Evolutionary conservation across 2,329 filamentous ascomycete genomes (phyloP).

Genomic region (Shiraia sp.): DNA sequence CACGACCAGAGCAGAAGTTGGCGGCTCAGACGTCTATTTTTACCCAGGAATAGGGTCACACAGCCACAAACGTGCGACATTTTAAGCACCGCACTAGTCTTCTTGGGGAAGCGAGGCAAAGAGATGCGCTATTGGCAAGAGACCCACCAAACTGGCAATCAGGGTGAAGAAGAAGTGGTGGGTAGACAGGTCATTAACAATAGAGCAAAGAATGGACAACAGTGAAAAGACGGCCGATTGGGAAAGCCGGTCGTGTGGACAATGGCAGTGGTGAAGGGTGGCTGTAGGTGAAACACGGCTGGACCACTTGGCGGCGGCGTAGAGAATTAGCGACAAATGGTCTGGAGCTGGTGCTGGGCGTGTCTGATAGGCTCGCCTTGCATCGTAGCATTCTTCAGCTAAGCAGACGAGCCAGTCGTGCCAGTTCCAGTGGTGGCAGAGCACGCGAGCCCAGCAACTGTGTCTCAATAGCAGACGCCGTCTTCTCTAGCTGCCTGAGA

Average conservation of each 20-base stretch:
- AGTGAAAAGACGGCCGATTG: too few relatives aligned
- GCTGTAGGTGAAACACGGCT: too few relatives aligned
- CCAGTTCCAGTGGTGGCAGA: too few relatives aligned
- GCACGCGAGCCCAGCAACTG: constrained; percentile 8
- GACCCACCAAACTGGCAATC: background rate
- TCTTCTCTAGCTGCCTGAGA: too few relatives aligned
- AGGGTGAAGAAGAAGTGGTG: too few relatives aligned
- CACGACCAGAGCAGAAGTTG: too few relatives aligned
- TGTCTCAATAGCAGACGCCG: too few relatives aligned
- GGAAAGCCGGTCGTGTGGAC: too few relatives aligned
- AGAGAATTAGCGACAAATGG: constrained; percentile 7
- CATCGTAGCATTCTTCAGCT: constrained; percentile 8
- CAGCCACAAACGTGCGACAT: constrained; percentile 8
- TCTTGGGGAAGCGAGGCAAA: background rate
- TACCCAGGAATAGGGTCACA: constrained; percentile 3
- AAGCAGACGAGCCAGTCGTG: constrained; percentile 1
- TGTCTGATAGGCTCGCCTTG: constrained; percentile 5
- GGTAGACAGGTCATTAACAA: too few relatives aligned
- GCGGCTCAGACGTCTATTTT: constrained; percentile 12
- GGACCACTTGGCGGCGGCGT: too few relatives aligned
- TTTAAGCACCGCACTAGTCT: constrained; percentile 1
- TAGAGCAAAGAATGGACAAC: too few relatives aligned
- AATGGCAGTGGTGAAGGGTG: too few relatives aligned
- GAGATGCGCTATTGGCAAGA: background rate
- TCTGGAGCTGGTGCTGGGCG: constrained; percentile 3